Evolutionary conservation across 2,329 filamentous ascomycete species (phyloP).

Genomic region (Blastomyces gilchristii): DNA sequence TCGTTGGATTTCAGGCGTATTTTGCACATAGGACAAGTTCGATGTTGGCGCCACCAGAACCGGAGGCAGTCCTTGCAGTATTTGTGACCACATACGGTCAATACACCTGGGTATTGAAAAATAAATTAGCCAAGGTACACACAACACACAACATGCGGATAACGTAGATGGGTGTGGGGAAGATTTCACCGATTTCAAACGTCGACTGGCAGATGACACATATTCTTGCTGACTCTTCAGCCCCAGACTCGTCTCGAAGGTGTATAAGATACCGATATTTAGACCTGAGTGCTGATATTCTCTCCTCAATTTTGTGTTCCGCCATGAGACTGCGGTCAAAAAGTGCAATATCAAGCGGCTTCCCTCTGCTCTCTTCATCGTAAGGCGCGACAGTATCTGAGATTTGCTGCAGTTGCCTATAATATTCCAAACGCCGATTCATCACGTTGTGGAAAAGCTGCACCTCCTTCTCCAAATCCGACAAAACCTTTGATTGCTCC

Average conservation of each 20-base stretch:
- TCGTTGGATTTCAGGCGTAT: constrained; percentile 53
- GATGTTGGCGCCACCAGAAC: constrained; percentile 63
- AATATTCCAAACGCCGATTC: constrained; percentile 81
- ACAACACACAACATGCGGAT: not conserved
- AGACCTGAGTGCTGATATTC: constrained; percentile 53
- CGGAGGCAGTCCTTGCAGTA: constrained; percentile 84
- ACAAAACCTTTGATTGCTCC: constrained; percentile 43
- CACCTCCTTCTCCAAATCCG: constrained; percentile 52
- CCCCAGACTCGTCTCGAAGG: constrained; percentile 51
- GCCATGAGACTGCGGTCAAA: constrained; percentile 33
- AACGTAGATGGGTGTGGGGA: not conserved
- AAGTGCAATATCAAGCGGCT: constrained; percentile 44
- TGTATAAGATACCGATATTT: constrained; percentile 67
- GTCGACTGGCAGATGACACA: constrained; percentile 77
- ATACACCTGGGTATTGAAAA: constrained; percentile 23
- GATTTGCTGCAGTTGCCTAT: constrained; percentile 79
- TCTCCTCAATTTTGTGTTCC: constrained; percentile 46
- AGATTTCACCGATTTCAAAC: constrained; percentile 68
- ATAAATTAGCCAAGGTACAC: constrained; percentile 8
- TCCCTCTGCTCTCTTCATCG: constrained; percentile 50
- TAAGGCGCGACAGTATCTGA: constrained; percentile 76
- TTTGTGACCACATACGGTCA: constrained; percentile 78
- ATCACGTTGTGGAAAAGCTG: constrained; percentile 67
- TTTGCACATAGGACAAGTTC: constrained; percentile 80
- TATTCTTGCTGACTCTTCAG: constrained; percentile 51